Evolutionary conservation across 495 filamentous ascomycete species (phyloP).

Genomic region (Neurospora sp.): DNA sequence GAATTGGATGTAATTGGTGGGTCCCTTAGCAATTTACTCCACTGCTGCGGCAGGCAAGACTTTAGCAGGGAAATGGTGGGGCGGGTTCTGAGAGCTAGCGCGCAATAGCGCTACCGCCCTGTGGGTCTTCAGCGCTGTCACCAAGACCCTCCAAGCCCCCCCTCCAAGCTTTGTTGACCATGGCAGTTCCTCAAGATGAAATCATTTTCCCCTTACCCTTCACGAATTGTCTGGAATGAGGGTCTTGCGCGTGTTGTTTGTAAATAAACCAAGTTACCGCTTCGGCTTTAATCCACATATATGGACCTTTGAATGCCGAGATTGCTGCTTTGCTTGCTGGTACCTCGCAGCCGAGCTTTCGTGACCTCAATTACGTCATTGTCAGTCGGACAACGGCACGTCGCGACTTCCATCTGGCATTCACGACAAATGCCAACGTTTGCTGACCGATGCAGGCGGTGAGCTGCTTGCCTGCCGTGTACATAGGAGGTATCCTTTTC

Average conservation of each 20-base stretch:
- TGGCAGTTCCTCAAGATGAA: background rate
- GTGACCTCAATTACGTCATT: background rate
- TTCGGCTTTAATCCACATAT: too few species aligned
- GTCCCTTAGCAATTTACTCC: background rate
- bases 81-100: background rate
- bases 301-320: too few species aligned
- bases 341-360: background rate
- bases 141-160: background rate
- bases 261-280: too few species aligned
- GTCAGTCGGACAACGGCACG: background rate
- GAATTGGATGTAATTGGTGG: background rate
- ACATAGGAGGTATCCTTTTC: too few species aligned
- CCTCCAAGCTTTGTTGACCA: background rate
- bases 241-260: background rate
- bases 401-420: background rate
- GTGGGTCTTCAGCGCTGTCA: background rate
- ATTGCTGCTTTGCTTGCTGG: too few species aligned
- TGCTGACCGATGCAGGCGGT: too few species aligned
- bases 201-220: background rate
- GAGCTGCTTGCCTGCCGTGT: too few species aligned
- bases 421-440: background rate
- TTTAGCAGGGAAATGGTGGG: background rate
- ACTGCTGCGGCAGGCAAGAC: background rate
- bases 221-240: background rate
- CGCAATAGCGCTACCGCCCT: background rate